Percentiles rank a stretch among this genome's conserved stretches.
These are phyloP conservation scores for Saksenaea oblongispora DNA, from an alignment of 371 early-diverging fungal species.

Conservation along the genomic window DNA sequence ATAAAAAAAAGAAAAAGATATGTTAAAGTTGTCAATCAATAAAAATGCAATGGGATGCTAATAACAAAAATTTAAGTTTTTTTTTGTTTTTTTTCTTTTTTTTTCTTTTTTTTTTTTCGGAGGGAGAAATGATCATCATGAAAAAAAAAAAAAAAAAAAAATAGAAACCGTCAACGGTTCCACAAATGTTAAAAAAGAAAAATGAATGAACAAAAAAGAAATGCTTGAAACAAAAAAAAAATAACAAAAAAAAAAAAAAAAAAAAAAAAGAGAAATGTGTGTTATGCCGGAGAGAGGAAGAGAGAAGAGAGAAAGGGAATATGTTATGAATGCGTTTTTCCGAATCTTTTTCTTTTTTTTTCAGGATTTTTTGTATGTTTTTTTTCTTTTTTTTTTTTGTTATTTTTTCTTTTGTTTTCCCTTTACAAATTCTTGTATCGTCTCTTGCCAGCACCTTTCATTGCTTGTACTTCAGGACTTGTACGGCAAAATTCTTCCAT, in stretches of 20 bases:
- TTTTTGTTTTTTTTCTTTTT: background rate
- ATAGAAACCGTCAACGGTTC: background rate
- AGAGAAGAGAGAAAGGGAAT: slow-evolving; percentile 5
- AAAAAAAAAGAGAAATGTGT: slow-evolving; percentile 1
- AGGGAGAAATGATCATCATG: slow-evolving; percentile 4
- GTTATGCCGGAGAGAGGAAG: background rate
- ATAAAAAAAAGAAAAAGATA: background rate
- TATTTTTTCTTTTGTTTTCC: background rate
- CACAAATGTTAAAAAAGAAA: background rate
- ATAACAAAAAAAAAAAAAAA: background rate
- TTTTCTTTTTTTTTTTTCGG: slow-evolving; percentile 2
- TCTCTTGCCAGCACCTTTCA: slow-evolving; percentile 41
- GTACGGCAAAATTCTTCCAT: slow-evolving; percentile 57
- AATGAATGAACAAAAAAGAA: background rate
- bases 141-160: background rate
- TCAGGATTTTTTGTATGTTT: no score
- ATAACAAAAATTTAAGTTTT: background rate
- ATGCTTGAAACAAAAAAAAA: slow-evolving; percentile 6
- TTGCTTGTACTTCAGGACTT: slow-evolving; percentile 44
- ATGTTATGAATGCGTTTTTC: no score
- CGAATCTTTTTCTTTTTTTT: no score
- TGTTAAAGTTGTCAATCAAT: background rate
- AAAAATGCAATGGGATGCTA: slow-evolving; percentile 2
- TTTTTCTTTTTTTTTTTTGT: no score
- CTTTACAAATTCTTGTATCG: slow-evolving; percentile 29